phyloP scores from a whole-genome alignment of 495 filamentous ascomycete genomes.

The Jackrogersella multiformis region DNA sequence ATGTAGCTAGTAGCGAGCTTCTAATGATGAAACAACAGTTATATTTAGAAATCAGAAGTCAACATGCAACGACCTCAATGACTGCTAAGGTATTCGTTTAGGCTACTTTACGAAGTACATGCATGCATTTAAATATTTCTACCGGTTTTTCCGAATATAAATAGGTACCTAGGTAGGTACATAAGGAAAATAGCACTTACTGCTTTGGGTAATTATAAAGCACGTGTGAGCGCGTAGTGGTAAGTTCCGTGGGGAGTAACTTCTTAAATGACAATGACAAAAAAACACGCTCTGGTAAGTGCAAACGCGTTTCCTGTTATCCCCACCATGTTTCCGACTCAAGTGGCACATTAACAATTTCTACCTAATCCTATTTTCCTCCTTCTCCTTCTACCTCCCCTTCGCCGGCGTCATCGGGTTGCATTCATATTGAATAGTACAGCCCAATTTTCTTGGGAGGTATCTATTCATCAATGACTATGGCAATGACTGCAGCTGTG shows the following conservation, averaged over 20 bases:
- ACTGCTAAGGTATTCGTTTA: too few relatives aligned
- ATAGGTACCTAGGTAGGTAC: background rate
- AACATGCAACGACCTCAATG: conserved; percentile 1
- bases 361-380: too few relatives aligned
- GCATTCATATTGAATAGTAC: background rate
- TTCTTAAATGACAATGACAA: conserved; percentile 8
- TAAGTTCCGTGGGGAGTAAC: conserved; percentile 5
- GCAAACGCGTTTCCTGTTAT: background rate
- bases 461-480: conserved; percentile 5
- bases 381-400: too few relatives aligned
- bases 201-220: background rate
- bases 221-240: conserved; percentile 37
- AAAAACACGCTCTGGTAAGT: background rate
- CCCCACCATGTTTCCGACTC: background rate
- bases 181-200: background rate
- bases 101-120: too few relatives aligned
- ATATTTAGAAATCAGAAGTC: background rate
- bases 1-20: background rate
- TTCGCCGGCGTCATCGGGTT: background rate
- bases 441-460: conserved; percentile 2
- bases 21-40: background rate
- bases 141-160: too few relatives aligned
- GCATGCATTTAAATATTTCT: too few relatives aligned
- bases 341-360: background rate
- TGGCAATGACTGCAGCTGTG: conserved; percentile 36